Evolutionary conservation across 2,329 filamentous ascomycete genomes (phyloP), one percentile per base, ranked within the genome.

Genomic region (Neopestalotiopsis sp.): DNA sequence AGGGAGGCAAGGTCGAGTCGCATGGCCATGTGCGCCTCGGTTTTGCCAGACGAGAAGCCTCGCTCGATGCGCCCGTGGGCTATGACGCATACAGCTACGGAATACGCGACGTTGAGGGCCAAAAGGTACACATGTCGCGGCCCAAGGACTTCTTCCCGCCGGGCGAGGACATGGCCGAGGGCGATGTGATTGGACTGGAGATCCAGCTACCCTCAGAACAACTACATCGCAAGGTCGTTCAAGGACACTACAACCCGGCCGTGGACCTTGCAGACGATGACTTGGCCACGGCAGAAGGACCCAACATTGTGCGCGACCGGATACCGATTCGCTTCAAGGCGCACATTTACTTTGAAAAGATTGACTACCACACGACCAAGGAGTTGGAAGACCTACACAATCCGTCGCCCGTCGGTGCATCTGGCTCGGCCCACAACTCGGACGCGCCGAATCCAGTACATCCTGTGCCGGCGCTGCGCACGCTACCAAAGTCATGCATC

Each of bases 61-160:
- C 92, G 0, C 82, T 96, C 1, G 94, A 97, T 79, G 92, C 91
- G 0, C 94, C 94, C 0, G 93, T 96, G 0, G 94, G 94, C 1
- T 96, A 94, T 73, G 94, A 97, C 77, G 92, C 92, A 57, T 98
- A 98, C 82, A 97, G 95, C 77, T 98, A 98, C 78, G 95, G 93
- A 61, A 89, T 98, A 68, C 92, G 95, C 58, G 96, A 99, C 76
- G 91, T 95, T 30, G 89, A 92, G 40, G 96, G 96, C 24, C 94
- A 98, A 79, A 95, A 95, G 71, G 93, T 97, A 66, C 94, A 96
- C 83, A 94, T 96, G 84, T 98, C 95, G 71, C 90, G 95, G 63
- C 94, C 95, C n/a, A 94, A 94, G 77, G 92, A 95, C 73, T 95
- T 97, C 80, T 95, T 95, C 71, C 90, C 91, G 0, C 87, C 91